A percentile compares a stretch with the other conserved stretches of the same genome.
These are phyloP conservation scores for Botrytis cinerea DNA, from an alignment of 2,329 filamentous ascomycete genomes.

Conservation along the genomic window DNA sequence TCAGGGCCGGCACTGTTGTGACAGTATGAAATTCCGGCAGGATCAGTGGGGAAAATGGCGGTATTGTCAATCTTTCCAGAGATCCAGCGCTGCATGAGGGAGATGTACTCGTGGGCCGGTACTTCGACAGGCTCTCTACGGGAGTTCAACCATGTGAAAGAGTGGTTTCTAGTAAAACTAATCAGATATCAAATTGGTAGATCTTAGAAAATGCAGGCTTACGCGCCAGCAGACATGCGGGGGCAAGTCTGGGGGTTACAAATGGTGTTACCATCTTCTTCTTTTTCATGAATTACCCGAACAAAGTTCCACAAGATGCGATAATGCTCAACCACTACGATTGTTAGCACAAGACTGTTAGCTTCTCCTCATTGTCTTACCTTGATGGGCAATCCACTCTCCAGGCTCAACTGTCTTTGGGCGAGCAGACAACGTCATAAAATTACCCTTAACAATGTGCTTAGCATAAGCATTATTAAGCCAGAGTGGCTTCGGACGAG, in stretches of 20 bases:
- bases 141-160: constrained; percentile 94
- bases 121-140: constrained; percentile 87
- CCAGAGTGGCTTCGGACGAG: constrained; percentile 70
- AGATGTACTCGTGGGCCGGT: constrained; percentile 90
- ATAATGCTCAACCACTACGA: constrained; percentile 85
- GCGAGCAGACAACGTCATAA: constrained; percentile 90
- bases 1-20: constrained; percentile 63
- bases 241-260: constrained; percentile 85
- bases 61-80: constrained; percentile 91
- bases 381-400: constrained; percentile 95
- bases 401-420: constrained; percentile 92
- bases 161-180: constrained; percentile 66
- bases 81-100: constrained; percentile 95
- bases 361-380: constrained; percentile 52
- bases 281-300: constrained; percentile 82
- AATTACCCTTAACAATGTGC: constrained; percentile 95
- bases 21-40: constrained; percentile 66
- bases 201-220: constrained; percentile 47
- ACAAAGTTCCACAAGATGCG: constrained; percentile 87
- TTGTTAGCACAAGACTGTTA: constrained; percentile 20
- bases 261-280: constrained; percentile 73
- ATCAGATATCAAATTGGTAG: constrained; percentile 6
- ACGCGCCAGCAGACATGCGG: constrained; percentile 93
- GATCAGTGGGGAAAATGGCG: constrained; percentile 86
- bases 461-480: constrained; percentile 74